Evolutionary conservation across 805 yeast species (phyloP).

Genomic region (Pichia paraexigua): DNA sequence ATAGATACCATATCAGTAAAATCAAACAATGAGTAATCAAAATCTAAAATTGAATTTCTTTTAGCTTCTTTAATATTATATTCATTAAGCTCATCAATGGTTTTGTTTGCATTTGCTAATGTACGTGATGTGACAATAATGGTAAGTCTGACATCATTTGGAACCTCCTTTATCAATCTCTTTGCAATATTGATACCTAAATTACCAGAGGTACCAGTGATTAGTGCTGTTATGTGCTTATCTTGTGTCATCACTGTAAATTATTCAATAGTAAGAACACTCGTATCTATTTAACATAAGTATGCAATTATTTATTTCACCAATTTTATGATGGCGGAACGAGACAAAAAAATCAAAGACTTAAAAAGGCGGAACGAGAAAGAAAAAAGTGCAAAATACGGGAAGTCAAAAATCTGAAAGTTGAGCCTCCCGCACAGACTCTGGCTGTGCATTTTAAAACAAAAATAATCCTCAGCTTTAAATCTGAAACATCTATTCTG

Average conservation of each 20-base stretch:
- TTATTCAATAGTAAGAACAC: neutral
- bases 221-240: slow-evolving; percentile 24
- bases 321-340: neutral
- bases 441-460: neutral
- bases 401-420: neutral
- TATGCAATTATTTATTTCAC: neutral
- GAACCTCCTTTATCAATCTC: slow-evolving; percentile 58
- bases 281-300: no score
- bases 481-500: neutral
- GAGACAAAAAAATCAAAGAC: neutral
- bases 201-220: slow-evolving; percentile 44
- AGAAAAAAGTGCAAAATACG: neutral
- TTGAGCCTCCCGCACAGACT: neutral
- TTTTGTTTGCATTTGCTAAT: slow-evolving; percentile 72
- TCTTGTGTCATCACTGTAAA: neutral
- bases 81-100: slow-evolving; percentile 49
- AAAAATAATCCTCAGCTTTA: neutral
- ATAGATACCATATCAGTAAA: slow-evolving; percentile 85
- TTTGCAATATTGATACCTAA: slow-evolving; percentile 83
- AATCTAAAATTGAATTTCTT: slow-evolving; percentile 58
- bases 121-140: slow-evolving; percentile 86
- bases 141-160: slow-evolving; percentile 51
- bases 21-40: slow-evolving; percentile 85
- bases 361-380: neutral
- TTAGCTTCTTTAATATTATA: slow-evolving; percentile 29